Percentiles rank a stretch among this genome's conserved stretches.
phyloP scores from a whole-genome alignment of 2,329 filamentous ascomycete genomes.

The Hymenoscyphus scutula region DNA sequence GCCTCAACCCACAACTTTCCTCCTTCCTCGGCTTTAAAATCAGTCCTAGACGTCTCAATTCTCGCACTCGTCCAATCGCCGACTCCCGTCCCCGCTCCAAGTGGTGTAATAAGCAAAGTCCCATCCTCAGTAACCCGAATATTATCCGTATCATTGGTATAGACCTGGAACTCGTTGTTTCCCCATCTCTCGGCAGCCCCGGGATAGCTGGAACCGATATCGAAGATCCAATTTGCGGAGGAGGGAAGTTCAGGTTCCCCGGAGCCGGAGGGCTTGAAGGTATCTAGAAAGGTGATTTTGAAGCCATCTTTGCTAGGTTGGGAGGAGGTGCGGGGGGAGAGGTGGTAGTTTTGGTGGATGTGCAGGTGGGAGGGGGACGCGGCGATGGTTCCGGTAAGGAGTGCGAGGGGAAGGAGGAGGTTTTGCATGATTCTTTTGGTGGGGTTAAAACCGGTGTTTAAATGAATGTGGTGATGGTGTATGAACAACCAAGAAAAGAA shows the following conservation, averaged over 20 bases:
- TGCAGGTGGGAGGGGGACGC: background rate
- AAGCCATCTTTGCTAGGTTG: background rate
- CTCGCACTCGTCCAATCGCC: conserved; percentile 45
- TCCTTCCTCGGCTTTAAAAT: conserved; percentile 38
- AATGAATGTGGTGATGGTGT: background rate
- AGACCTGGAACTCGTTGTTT: conserved; percentile 48
- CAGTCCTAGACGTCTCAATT: conserved; percentile 40
- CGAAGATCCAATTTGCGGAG: conserved; percentile 43
- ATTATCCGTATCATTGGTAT: conserved; percentile 43
- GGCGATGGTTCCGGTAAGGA: background rate
- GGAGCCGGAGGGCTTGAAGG: background rate
- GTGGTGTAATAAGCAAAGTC: conserved; percentile 41
- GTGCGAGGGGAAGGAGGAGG: background rate
- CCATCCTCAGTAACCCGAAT: conserved; percentile 40
- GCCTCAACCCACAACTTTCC: conserved; percentile 42
- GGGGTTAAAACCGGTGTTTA: background rate
- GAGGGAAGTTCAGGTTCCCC: background rate
- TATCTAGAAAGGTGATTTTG: conserved; percentile 7
- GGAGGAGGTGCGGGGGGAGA: background rate
- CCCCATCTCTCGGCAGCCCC: conserved; percentile 48
- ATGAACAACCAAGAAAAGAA: too few relatives aligned
- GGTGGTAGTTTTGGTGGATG: background rate
- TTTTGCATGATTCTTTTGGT: background rate
- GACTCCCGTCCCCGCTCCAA: conserved; percentile 19
- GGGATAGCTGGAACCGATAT: conserved; percentile 46